Base-by-base conservation (phyloP, 2,329 filamentous ascomycete species). In the Rutstroemia sp. region DNA sequence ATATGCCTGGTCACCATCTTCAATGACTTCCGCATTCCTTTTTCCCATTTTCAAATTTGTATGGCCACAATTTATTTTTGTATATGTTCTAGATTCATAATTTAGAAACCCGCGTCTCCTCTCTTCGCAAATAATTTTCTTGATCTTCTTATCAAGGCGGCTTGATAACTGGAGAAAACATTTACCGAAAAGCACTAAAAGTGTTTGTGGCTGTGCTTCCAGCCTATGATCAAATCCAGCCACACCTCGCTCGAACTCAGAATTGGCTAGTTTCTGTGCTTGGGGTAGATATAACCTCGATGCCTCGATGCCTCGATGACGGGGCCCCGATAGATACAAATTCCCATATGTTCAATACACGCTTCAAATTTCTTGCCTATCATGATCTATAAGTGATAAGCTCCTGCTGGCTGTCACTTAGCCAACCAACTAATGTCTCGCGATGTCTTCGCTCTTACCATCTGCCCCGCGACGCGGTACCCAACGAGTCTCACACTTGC, bases 1-100 rank as follows among this genome's bases (percentile, higher is more conserved):
- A 57, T 68, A 70, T 23, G 68, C 67, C 25, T 68, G 60, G 27
- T 65, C 61, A 34, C 67, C 65, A 56, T 67, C 64, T n/a, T 62
- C 59, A 37, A 56, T 58, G 17, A 63, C 62, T 21, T 66, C 65
- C 16, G 61, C 62, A 37, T 59, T 51, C 57, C 68, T 58, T 65
- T 70, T 70, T 14, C 60, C 58, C 68, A 70, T 70, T 53, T 12
- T 56, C 16, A 45, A 44, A n/a, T 6, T 4, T 37, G n/a, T 50
- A 16, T 27, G n/a, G 27, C 23, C 16, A 38, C 30, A 45, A 27
- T 34, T 12, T 34, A 3, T 10, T 34, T 34, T 3, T 34, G 30
- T 34, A 4, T 34, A 12, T 12, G 12, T 12, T 34, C 30, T 4
- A 34, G 19, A 27, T 46, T 25, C 21, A 14, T 44, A 7, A 21